Conservation (phyloP, 164 flowering plant genomes). For the Magnolia changhungtana region DNA sequence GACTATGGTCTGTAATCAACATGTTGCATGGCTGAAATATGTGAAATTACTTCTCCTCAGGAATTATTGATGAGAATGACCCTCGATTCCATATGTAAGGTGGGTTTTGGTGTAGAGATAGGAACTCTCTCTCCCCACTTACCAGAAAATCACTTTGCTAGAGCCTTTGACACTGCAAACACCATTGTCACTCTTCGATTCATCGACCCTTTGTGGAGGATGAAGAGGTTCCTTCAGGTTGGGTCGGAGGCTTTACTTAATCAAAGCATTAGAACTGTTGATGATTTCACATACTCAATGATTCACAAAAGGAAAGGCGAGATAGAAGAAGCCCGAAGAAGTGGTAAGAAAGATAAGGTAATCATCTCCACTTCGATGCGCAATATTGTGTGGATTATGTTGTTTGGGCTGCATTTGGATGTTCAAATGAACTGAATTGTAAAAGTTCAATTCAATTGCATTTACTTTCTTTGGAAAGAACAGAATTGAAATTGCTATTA, state of each 20-base stretch:
- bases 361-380: background rate
- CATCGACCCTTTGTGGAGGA: conserved; percentile 82
- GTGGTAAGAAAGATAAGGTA: conserved; percentile 16
- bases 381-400: background rate
- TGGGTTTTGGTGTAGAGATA: conserved; percentile 94
- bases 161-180: conserved; percentile 85
- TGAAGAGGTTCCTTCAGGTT: conserved; percentile 61
- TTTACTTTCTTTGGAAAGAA: too few relatives aligned
- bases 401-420: background rate
- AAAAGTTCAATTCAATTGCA: too few relatives aligned
- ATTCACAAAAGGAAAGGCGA: conserved; percentile 71
- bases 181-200: conserved; percentile 74
- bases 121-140: conserved; percentile 70
- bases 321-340: conserved; percentile 38
- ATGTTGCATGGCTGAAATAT: background rate
- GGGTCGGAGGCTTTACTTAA: conserved; percentile 84
- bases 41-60: conserved; percentile 25
- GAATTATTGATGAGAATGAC: conserved; percentile 96
- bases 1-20: background rate
- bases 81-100: conserved; percentile 90
- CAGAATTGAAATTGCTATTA: background rate
- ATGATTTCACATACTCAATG: conserved; percentile 81
- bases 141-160: conserved; percentile 68
- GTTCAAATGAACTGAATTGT: background rate
- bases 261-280: conserved; percentile 61